Conservation (phyloP, 2,329 filamentous ascomycete genomes). For the Acephala macrosclerotiorum region DNA sequence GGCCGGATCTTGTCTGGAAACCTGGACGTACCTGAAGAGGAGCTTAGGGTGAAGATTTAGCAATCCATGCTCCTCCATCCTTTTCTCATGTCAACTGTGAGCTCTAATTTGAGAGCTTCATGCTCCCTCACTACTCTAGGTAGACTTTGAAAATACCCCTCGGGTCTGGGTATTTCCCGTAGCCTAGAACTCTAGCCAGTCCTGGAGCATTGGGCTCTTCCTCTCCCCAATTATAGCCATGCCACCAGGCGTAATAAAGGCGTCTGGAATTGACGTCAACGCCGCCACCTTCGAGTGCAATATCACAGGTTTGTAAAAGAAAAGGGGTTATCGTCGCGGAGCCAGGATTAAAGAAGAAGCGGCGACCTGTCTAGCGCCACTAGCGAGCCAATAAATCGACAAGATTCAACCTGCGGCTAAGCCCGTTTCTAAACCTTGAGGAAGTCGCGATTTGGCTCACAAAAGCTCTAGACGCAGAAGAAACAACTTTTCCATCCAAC, state of each 20-base stretch:
- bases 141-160: too few relatives aligned
- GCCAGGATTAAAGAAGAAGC: background rate
- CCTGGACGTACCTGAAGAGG: background rate
- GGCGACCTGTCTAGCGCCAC: background rate
- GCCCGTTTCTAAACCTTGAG: slow-evolving; percentile 28
- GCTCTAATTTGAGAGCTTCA: background rate
- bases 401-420: slow-evolving; percentile 14
- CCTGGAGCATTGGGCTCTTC: too few relatives aligned
- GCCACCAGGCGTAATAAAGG: too few relatives aligned
- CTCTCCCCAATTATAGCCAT: too few relatives aligned
- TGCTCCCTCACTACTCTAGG: too few relatives aligned
- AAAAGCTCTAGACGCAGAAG: slow-evolving; percentile 22
- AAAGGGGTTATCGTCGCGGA: background rate
- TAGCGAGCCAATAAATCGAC: slow-evolving; percentile 20
- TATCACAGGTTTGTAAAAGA: background rate
- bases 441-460: slow-evolving; percentile 28
- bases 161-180: too few relatives aligned
- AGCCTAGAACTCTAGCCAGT: too few relatives aligned
- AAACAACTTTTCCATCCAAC: slow-evolving; percentile 25
- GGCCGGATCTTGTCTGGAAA: background rate
- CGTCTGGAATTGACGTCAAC: too few relatives aligned
- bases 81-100: too few relatives aligned
- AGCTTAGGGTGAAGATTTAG: background rate
- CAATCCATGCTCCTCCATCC: background rate
- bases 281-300: too few relatives aligned